A percentile compares a stretch with the other conserved stretches of the same genome.
Evolutionary conservation across 306 rosid genomes (phyloP).

Genomic region (Senna siamea): DNA sequence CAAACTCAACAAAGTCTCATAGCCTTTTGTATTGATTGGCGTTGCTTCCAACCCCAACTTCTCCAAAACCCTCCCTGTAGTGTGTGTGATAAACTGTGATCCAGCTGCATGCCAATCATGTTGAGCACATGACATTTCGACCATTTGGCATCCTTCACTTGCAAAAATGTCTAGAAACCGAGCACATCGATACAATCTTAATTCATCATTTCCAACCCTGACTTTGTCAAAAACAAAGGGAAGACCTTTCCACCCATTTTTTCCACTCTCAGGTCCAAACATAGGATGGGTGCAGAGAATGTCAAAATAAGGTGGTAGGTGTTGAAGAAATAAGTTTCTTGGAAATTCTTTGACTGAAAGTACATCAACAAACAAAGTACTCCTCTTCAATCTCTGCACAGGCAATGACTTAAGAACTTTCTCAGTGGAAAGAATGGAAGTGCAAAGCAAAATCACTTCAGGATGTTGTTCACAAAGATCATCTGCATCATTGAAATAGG

Average conservation of each 20-base stretch:
- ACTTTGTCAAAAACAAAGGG: conserved; percentile 80
- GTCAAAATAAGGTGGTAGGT: conserved; percentile 66
- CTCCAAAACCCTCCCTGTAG: conserved; percentile 80
- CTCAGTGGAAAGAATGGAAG: conserved; percentile 84
- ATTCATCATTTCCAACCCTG: conserved; percentile 58
- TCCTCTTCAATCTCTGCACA: conserved; percentile 76
- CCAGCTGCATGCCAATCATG: conserved; percentile 92
- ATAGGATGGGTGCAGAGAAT: conserved; percentile 90
- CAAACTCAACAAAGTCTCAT: conserved; percentile 74
- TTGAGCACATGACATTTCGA: conserved; percentile 89
- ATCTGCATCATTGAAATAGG: conserved; percentile 62
- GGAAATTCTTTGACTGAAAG: conserved; percentile 92
- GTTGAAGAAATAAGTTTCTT: conserved; percentile 68
- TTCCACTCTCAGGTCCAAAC: conserved; percentile 98
- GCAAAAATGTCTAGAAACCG: conserved; percentile 75
- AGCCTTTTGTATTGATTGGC: conserved; percentile 81
- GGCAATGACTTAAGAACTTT: conserved; percentile 78
- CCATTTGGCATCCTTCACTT: conserved; percentile 82
- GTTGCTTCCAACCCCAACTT: conserved; percentile 66
- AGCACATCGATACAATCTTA: conserved; percentile 65
- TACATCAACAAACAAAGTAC: conserved; percentile 85
- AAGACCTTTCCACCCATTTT: conserved; percentile 77
- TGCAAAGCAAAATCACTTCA: conserved; percentile 80
- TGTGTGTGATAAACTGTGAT: conserved; percentile 86
- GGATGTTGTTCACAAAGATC: conserved; percentile 95